A percentile compares a stretch with the other conserved stretches of the same genome.
Conservation (phyloP, 805 yeast genomes). For the Spathaspora gorwiae region DNA sequence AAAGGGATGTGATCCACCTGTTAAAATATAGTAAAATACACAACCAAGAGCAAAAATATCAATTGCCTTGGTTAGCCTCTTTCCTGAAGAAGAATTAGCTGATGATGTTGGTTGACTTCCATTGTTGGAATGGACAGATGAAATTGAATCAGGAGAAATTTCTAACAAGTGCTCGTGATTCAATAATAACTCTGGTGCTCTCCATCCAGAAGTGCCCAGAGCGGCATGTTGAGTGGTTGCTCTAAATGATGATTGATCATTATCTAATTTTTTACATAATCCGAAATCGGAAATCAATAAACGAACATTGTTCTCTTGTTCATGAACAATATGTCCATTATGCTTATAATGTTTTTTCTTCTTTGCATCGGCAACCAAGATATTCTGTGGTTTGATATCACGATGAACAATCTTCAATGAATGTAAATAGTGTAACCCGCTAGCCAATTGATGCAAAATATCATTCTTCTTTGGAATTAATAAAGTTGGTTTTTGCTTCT, state of each 20-base stretch:
- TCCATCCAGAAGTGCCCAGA: constrained; percentile 93
- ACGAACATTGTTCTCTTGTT: constrained; percentile 36
- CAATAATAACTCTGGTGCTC: constrained; percentile 84
- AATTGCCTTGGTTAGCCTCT: constrained; percentile 79
- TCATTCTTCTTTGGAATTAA: constrained; percentile 9
- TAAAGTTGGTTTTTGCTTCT: constrained; percentile 40
- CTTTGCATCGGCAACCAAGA: constrained; percentile 72
- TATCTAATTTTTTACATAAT: constrained; percentile 83
- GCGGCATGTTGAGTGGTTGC: constrained; percentile 92
- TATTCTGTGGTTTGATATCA: constrained; percentile 92
- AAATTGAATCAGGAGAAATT: constrained; percentile 35
- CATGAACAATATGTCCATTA: not conserved
- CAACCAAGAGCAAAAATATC: constrained; percentile 95
- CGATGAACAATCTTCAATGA: constrained; percentile 89
- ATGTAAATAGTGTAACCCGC: constrained; percentile 84
- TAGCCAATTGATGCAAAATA: constrained; percentile 63
- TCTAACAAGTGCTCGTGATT: constrained; percentile 29
- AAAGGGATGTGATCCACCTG: constrained; percentile 87
- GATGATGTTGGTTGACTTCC: constrained; percentile 5
- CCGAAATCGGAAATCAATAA: constrained; percentile 94
- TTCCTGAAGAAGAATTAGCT: constrained; percentile 14
- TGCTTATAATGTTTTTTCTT: constrained; percentile 18
- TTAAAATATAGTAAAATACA: constrained; percentile 79
- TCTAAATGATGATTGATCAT: constrained; percentile 87
- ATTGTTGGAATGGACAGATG: constrained; percentile 18